Percentiles rank a stretch among this genome's conserved stretches.
phyloP scores from a whole-genome alignment of 305 asterid species.

The Petunia hybrid region DNA sequence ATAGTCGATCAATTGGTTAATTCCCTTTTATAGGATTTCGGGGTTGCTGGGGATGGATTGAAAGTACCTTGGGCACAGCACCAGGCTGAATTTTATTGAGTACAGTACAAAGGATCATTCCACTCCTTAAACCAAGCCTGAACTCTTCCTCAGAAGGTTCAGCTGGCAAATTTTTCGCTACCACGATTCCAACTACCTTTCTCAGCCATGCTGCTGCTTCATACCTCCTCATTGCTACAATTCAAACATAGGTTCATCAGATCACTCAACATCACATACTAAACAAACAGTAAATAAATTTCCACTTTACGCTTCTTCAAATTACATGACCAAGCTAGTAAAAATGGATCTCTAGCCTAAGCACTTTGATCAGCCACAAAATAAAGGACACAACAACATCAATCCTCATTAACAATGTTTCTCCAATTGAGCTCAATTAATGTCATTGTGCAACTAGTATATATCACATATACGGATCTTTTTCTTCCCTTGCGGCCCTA shows the following conservation, averaged over 20 bases:
- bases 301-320: constrained; percentile 14
- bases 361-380: background rate
- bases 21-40: background rate
- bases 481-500: too few species aligned
- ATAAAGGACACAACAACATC: background rate
- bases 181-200: constrained; percentile 85
- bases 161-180: constrained; percentile 88
- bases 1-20: background rate
- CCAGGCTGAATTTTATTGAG: constrained; percentile 90
- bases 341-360: background rate
- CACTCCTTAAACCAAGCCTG: constrained; percentile 90
- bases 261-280: constrained; percentile 4
- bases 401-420: too few species aligned
- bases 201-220: constrained; percentile 94
- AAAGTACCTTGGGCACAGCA: constrained; percentile 77
- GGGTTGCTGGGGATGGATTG: background rate
- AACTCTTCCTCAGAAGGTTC: constrained; percentile 99
- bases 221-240: constrained; percentile 78
- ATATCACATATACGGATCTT: too few species aligned
- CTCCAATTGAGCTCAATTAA: too few species aligned
- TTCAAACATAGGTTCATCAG: constrained; percentile 26
- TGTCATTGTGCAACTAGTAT: too few species aligned
- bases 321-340: background rate
- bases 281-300: background rate
- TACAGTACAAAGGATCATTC: constrained; percentile 86